Evolutionary conservation across 169 alveolate genomes (phyloP).

Genomic region (Plasmodium gonderi): DNA sequence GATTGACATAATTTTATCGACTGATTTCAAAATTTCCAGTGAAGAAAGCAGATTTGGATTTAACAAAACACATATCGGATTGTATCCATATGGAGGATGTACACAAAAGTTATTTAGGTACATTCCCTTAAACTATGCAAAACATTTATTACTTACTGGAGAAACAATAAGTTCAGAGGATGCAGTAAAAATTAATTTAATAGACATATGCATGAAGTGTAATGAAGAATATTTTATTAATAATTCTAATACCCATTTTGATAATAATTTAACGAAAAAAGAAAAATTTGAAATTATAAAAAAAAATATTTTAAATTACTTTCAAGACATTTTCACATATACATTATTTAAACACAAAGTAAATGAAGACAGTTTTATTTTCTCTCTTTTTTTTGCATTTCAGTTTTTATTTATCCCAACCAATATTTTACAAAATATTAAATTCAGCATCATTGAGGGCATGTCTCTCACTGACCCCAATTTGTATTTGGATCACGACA

Average conservation of each 20-base stretch:
- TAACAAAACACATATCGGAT: conserved; percentile 43
- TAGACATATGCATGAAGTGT: conserved; percentile 26
- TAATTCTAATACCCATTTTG: conserved; percentile 15
- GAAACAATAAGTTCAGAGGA: conserved; percentile 16
- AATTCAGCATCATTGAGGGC: conserved; percentile 43
- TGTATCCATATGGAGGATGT: conserved; percentile 67
- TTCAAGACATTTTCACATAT: conserved; percentile 21
- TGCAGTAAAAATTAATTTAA: conserved; percentile 37
- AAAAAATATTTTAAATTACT: conserved; percentile 10
- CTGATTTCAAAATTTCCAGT: conserved; percentile 48
- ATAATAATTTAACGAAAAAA: background rate
- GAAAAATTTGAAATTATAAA: conserved; percentile 18
- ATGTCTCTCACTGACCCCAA: conserved; percentile 15
- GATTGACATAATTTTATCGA: conserved; percentile 26
- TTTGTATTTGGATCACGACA: conserved; percentile 37
- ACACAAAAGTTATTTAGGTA: conserved; percentile 30
- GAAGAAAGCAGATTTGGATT: conserved; percentile 36
- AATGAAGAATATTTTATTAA: conserved; percentile 32
- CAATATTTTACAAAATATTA: conserved; percentile 16
- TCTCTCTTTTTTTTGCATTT: conserved; percentile 55
- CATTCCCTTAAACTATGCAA: conserved; percentile 43
- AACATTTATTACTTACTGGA: conserved; percentile 49
- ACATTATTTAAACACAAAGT: background rate
- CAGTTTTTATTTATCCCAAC: conserved; percentile 63
- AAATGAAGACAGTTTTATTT: conserved; percentile 50